phyloP scores from a whole-genome alignment of 2,329 filamentous ascomycete genomes.

The Sporothrix sp. region DNA sequence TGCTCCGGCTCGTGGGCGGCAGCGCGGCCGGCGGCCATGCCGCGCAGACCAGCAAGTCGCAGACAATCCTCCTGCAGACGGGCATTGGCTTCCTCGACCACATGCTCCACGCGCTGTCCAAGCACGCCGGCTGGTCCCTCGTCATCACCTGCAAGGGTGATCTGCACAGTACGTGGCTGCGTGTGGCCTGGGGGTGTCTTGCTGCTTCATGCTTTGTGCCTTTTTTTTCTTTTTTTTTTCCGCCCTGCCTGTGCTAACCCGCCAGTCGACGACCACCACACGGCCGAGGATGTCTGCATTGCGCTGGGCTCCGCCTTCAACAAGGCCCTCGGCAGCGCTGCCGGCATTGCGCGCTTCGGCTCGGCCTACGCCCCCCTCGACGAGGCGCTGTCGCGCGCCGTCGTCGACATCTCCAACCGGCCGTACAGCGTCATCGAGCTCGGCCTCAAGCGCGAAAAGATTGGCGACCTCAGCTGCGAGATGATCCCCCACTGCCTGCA shows the following conservation, averaged over 20 bases:
- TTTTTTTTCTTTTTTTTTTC: background rate
- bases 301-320: conserved; percentile 82
- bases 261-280: conserved; percentile 97
- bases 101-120: conserved; percentile 94
- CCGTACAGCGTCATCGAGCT: conserved; percentile 78
- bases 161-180: conserved; percentile 69
- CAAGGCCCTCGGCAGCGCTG: conserved; percentile 62
- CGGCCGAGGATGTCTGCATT: conserved; percentile 89
- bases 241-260: background rate
- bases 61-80: conserved; percentile 79
- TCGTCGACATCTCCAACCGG: conserved; percentile 89
- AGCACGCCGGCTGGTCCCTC: conserved; percentile 92
- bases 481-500: conserved; percentile 96
- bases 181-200: too few relatives aligned
- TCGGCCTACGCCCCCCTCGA: conserved; percentile 89
- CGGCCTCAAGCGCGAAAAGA: conserved; percentile 80
- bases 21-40: conserved; percentile 55
- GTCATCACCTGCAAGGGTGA: conserved; percentile 77
- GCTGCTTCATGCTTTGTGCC: too few relatives aligned
- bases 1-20: conserved; percentile 36
- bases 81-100: conserved; percentile 98
- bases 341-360: conserved; percentile 82
- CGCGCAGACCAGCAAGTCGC: conserved; percentile 70
- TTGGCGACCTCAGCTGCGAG: conserved; percentile 86
- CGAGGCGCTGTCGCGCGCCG: conserved; percentile 85